Evolutionary conservation across 2,329 filamentous ascomycete genomes (phyloP).

Genomic region (Coniochaeta prunicola): DNA sequence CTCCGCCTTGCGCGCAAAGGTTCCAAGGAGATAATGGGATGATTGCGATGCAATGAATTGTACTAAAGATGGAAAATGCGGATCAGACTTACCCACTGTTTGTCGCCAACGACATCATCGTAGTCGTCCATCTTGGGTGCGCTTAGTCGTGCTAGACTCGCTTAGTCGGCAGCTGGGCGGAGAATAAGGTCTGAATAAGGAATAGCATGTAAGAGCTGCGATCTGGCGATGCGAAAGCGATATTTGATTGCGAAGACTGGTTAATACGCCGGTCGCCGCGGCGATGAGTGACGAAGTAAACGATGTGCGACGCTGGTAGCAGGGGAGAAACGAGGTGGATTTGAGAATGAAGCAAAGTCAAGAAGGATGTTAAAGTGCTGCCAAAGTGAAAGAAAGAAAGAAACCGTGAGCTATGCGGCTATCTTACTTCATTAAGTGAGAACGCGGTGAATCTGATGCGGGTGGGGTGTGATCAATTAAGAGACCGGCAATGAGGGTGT

Average conservation of each 20-base stretch:
- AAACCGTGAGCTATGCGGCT: neutral
- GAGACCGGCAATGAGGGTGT: neutral
- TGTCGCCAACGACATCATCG: conserved; percentile 24
- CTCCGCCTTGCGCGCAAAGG: neutral
- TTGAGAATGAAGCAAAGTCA: neutral
- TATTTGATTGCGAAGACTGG: neutral
- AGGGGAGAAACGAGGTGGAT: neutral
- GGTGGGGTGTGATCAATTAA: neutral
- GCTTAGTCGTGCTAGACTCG: neutral
- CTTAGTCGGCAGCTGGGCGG: neutral
- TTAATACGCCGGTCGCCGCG: neutral
- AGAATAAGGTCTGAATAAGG: neutral
- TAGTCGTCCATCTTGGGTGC: conserved; percentile 19
- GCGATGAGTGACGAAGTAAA: neutral
- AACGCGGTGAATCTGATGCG: neutral
- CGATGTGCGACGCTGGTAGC: neutral
- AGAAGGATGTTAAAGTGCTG: neutral
- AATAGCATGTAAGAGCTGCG: neutral
- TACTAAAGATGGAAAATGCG: neutral
- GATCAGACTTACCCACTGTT: conserved; percentile 38
- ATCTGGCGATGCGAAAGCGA: neutral
- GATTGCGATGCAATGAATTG: neutral
- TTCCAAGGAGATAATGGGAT: neutral
- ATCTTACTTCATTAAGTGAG: neutral
- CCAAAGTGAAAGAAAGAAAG: neutral